Conservation (phyloP, 2,329 filamentous ascomycete species). For the Alternaria viburni region DNA sequence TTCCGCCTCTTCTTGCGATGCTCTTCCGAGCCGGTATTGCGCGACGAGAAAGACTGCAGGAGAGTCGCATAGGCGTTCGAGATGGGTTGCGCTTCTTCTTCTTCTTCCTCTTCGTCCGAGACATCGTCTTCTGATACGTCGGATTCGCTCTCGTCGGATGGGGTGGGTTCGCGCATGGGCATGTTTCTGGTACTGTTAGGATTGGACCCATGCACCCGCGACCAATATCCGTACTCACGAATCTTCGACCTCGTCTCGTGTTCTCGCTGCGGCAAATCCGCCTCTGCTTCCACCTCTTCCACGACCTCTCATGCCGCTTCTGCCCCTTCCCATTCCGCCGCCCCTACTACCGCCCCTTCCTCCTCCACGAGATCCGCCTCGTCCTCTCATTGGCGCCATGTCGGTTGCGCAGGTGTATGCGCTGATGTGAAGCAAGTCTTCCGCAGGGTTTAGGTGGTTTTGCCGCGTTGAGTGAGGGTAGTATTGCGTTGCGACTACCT, state of each 20-base stretch:
- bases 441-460: too few relatives aligned
- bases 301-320: slow-evolving; percentile 9
- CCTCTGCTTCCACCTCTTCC: slow-evolving; percentile 28
- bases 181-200: slow-evolving; percentile 22
- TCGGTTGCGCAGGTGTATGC: not conserved
- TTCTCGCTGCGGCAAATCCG: slow-evolving; percentile 36
- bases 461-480: too few relatives aligned
- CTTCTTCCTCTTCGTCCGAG: slow-evolving; percentile 31
- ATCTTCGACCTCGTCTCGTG: slow-evolving; percentile 36
- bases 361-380: slow-evolving; percentile 28
- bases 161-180: slow-evolving; percentile 25
- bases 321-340: slow-evolving; percentile 6
- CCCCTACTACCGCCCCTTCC: not conserved
- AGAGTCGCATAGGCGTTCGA: slow-evolving; percentile 62
- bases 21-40: slow-evolving; percentile 47
- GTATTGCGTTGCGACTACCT: too few relatives aligned
- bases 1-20: slow-evolving; percentile 62
- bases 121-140: slow-evolving; percentile 29
- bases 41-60: slow-evolving; percentile 57
- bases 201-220: not conserved
- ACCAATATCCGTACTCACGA: slow-evolving; percentile 35
- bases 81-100: slow-evolving; percentile 31
- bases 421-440: too few relatives aligned
- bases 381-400: slow-evolving; percentile 24
- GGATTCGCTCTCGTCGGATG: slow-evolving; percentile 21